phyloP scores from a whole-genome alignment of 257 asterid genomes.

The Solanum ossicruentum region DNA sequence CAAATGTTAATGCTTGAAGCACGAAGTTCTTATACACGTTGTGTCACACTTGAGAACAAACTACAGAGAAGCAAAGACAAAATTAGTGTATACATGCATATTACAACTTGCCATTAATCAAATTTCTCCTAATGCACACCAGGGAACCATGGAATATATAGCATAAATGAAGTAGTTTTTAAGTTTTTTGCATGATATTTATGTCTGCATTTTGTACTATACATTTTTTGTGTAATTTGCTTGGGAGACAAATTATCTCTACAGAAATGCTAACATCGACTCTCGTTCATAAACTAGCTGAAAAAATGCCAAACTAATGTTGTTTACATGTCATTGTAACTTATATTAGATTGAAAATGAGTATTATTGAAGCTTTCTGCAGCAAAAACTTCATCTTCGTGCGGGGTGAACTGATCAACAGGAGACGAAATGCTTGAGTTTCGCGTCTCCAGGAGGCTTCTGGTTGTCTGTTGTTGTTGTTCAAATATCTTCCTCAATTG shows the following conservation, averaged over 20 bases:
- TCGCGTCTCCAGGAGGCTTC: conserved; percentile 20
- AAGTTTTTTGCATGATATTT: background rate
- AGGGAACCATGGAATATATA: background rate
- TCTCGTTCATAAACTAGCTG: background rate
- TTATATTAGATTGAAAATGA: background rate
- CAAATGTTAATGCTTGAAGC: background rate
- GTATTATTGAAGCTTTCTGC: background rate
- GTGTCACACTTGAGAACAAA: background rate
- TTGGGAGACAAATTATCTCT: background rate
- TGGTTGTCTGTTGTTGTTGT: conserved; percentile 41
- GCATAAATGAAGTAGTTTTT: background rate
- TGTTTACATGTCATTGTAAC: background rate
- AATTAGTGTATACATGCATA: background rate
- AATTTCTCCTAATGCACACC: background rate
- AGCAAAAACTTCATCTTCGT: conserved; percentile 8
- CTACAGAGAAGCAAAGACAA: background rate
- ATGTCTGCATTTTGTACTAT: background rate
- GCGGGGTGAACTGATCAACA: conserved; percentile 10
- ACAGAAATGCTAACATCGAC: background rate
- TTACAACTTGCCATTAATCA: background rate
- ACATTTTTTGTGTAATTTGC: background rate
- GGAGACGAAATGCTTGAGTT: conserved; percentile 17
- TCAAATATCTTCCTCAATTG: conserved; percentile 53
- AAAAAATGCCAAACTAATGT: background rate
- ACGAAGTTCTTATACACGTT: background rate